Evolutionary conservation across 305 asterid species (phyloP).

Genomic region (Solanum hybrid): DNA sequence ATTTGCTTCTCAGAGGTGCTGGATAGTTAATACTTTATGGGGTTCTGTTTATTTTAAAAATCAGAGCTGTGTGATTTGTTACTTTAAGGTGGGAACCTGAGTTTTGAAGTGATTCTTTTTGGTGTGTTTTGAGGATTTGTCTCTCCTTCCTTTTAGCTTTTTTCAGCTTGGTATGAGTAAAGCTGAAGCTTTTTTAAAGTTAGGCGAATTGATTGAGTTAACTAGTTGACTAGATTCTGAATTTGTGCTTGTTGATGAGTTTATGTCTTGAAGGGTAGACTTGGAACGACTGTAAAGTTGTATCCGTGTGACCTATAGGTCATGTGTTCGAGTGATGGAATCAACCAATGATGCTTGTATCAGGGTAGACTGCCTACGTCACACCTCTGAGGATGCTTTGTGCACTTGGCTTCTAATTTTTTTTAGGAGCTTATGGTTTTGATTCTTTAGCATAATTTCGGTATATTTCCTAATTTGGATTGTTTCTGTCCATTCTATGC

Average conservation of each 20-base stretch:
- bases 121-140: not conserved
- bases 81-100: not conserved
- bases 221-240: not conserved
- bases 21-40: not conserved
- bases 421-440: not conserved
- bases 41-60: constrained; percentile 22
- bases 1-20: not conserved
- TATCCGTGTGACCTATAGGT: not conserved
- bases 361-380: not conserved
- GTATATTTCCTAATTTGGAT: not conserved
- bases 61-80: constrained; percentile 20
- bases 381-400: too few species aligned
- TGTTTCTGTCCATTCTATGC: not conserved
- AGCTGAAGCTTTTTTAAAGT: not conserved
- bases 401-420: not conserved
- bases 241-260: not conserved
- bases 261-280: not conserved
- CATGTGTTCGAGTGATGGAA: not conserved
- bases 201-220: not conserved
- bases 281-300: not conserved
- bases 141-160: constrained; percentile 17
- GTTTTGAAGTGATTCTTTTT: not conserved
- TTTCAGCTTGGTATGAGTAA: not conserved
- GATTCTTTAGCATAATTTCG: not conserved
- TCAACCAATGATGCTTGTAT: not conserved